Evolutionary conservation across 441 rosid species (phyloP), one percentile per base, ranked within the genome.

Genomic region (Populus trichocarpa): DNA sequence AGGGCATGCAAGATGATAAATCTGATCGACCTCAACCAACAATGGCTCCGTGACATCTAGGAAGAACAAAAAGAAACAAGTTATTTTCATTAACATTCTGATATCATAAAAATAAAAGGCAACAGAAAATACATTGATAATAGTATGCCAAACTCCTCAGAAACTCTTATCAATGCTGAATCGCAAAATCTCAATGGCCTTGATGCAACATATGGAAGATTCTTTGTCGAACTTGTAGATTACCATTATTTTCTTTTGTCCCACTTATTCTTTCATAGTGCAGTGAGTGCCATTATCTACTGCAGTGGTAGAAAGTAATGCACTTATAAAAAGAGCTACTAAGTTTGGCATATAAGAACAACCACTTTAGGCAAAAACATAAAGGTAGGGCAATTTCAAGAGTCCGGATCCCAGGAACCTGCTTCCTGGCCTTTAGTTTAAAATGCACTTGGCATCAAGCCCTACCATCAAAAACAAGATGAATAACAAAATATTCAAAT

Each of bases 1-100:
- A 30, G 97, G 99, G 79, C 98, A 93, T 61, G 99, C 98, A 80
- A 95, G 91, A 86, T 95, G 99, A 87, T 95, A 95, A 77, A 95
- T 95, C 83, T 83, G 93, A 84, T 95, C 98, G 61, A 30, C 98
- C 83, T 95, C 99, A 9, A 95, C 74, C 78, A 95, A 79, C 85
- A 95, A 76, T 78, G 98, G 88, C 79, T 92, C 97, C 0, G 99
- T 95, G 78, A 93, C 97, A 86, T 95, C 98, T 93, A 78, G 64
- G 69, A 72, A 53, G 70, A 63, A 68, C 70, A 79, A 72, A 66
- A 40, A 46, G 5, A 71, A 22, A 32, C 6, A 74, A 8, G 36
- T 78, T 6, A 77, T 57, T 20, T 25, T 10, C 65, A 72, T 30
- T 9, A 74, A 69, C 46, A 67, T 5, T 18, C 50, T 57, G 13